Evolutionary conservation across 345 rosid genomes (phyloP).

Genomic region (Aquilaria malaccensis): DNA sequence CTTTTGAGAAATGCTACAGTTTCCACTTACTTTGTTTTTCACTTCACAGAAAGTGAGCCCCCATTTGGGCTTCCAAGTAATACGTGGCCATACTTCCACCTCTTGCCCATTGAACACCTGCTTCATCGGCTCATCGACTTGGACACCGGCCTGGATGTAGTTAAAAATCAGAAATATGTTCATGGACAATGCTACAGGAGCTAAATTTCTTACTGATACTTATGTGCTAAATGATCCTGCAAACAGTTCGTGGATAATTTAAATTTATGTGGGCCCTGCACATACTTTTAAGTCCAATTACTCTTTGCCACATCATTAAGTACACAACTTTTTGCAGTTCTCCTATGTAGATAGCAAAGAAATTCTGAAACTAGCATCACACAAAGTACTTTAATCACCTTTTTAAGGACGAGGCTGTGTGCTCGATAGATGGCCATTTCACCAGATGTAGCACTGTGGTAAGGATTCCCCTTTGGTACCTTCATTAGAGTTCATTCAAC

Average conservation of each 20-base stretch:
- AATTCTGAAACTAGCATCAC: neutral
- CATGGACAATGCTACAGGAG: no score
- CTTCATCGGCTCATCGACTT: conserved; percentile 55
- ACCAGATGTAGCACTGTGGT: conserved; percentile 75
- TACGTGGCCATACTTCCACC: conserved; percentile 89
- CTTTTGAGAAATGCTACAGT: conserved; percentile 56
- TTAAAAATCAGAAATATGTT: conserved; percentile 8
- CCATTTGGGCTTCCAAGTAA: conserved; percentile 91
- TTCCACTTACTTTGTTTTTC: conserved; percentile 53
- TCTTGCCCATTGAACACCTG: conserved; percentile 79
- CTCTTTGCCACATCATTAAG: no score
- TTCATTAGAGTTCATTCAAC: conserved; percentile 12
- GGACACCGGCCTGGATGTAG: conserved; percentile 57
- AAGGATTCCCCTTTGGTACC: conserved; percentile 70
- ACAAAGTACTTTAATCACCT: conserved; percentile 23
- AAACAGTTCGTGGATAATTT: neutral
- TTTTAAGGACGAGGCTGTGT: conserved; percentile 47
- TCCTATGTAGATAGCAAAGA: no score
- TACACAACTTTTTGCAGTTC: neutral
- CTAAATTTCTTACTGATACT: neutral
- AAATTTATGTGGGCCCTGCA: no score
- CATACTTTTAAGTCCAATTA: no score
- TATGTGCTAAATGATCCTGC: neutral
- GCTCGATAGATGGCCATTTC: conserved; percentile 65
- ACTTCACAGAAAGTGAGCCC: conserved; percentile 69